Evolutionary conservation across 345 rosid genomes (phyloP), one percentile per base, ranked within the genome.

Genomic region (Theobroma cacao): DNA sequence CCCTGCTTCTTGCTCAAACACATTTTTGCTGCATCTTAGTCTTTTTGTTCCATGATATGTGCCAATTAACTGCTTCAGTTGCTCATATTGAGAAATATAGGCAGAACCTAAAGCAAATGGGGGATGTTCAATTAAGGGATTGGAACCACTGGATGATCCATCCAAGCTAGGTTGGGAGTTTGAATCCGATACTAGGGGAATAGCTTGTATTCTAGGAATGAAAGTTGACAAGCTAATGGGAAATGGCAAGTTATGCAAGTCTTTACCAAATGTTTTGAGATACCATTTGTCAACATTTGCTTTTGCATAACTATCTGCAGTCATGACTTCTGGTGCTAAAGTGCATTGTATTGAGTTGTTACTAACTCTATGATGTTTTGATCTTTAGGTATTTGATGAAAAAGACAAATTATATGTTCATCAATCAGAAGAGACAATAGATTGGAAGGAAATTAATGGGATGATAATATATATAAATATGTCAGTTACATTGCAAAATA

Each of bases 371-470:
- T 77, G 70, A 90, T 62, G 73, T 81, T 84, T 83, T 80, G 86
- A 78, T 95, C 98, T 73, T 90, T 65, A 3, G 87, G 81, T 53
- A 89, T 89, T 97, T 93, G 89, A 83, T 92, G 87, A 82, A 72
- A 80, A 78, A 77, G 18, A 58, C 7, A 58, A 58, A 67, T 18
- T 30, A 26, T 41, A 76, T 20, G 30, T 63, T 76, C 52, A 75
- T 45, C 55, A 60, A 13, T 10, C 18, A 41, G 3, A 43, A 11
- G 31, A 53, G 31, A 36, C 64, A 22, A n/a, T 73, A 22, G 76
- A 24, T 36, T 59, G 22, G 24, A 34, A 73, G 33, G 31, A 72
- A 34, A 33, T 13, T 24, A 38, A 55, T 53, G 45, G 30, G 26
- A 31, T 47, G 28, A 52, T 7, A 72, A 58, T 73, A 3, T 13